Evolutionary conservation across 805 yeast genomes (phyloP), one percentile per base, ranked within the genome.

Genomic region (Candida verbasci): DNA sequence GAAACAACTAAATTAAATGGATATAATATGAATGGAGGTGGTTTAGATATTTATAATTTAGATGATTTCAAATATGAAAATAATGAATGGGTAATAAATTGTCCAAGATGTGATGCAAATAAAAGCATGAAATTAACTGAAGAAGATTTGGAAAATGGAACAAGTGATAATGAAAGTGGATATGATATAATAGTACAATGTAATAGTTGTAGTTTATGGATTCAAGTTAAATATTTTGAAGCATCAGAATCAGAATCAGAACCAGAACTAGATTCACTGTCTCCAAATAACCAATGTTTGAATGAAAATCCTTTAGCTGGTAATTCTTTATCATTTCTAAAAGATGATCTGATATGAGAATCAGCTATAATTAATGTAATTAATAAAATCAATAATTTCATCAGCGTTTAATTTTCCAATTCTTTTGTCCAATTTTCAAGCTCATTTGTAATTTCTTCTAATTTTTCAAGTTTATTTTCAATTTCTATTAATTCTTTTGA

Each of bases 141-240:
- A 44, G 50, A 58, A 1, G 84, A 82, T 37, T 64, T 91, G 38
- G 78, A 61, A 12, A 68, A 68, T 37, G 82, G 78, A 0, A 68
- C 73, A 0, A 69, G 67, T 0, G 71, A 68, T 24, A 80, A 77
- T 11, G 72, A 60, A 12, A 71, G 80, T 1, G 64, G 64, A 11
- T 81, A 67, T 44, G 83, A 82, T 44, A 70, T 89, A 1, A 68
- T 86, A 16, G 77, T 86, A 0, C 96, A 89, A 50, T 33, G 36
- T 25, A 23, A 17, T n/a, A 79, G 84, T 22, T 91, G 97, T 56
- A 85, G 95, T 54, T 54, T 88, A 21, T 91, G 96, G 96, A 58
- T 91, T 17, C 77, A 78, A 34, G 88, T 91, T 2, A 71, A 68
- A 44, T 86, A 81, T 50, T 76, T 68, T 45, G 88, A 78, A 44